phyloP scores from a whole-genome alignment of 129 eudicot species.

The Smallanthus sonchifolius region DNA sequence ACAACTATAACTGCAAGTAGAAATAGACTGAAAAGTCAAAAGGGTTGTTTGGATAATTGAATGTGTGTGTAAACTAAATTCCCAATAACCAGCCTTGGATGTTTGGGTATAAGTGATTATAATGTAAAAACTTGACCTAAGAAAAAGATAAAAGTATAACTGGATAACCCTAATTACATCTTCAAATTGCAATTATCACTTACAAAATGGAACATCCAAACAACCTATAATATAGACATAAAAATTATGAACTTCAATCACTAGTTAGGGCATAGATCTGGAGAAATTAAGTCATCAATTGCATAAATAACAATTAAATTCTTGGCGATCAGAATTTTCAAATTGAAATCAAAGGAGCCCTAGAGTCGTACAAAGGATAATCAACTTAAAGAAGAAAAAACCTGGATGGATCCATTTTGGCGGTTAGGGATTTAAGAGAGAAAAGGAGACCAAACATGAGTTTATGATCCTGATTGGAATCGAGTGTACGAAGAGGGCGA shows the following conservation, averaged over 20 bases:
- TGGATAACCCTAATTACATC: neutral
- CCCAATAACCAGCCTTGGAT: neutral
- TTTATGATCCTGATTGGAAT: conserved; percentile 83
- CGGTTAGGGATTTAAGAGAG: conserved; percentile 86
- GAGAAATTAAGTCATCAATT: neutral
- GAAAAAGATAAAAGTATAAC: neutral
- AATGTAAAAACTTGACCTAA: neutral
- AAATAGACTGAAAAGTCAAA: neutral
- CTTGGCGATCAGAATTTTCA: neutral
- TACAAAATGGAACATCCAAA: neutral
- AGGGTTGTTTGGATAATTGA: neutral
- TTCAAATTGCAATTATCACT: neutral
- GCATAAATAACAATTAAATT: neutral
- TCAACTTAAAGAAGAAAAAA: conserved; percentile 9
- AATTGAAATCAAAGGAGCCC: neutral
- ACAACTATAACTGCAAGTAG: neutral
- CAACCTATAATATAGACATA: neutral
- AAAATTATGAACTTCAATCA: neutral
- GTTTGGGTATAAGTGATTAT: neutral
- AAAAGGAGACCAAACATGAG: conserved; percentile 93
- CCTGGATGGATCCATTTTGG: conserved; percentile 99
- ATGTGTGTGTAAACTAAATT: neutral
- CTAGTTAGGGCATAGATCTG: neutral
- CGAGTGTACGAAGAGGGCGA: conserved; percentile 85
- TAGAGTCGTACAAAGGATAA: neutral